These are phyloP conservation scores for Globisporangium paroecandrum DNA, from an alignment of 352 stramenopile species.

Conservation along the genomic window DNA sequence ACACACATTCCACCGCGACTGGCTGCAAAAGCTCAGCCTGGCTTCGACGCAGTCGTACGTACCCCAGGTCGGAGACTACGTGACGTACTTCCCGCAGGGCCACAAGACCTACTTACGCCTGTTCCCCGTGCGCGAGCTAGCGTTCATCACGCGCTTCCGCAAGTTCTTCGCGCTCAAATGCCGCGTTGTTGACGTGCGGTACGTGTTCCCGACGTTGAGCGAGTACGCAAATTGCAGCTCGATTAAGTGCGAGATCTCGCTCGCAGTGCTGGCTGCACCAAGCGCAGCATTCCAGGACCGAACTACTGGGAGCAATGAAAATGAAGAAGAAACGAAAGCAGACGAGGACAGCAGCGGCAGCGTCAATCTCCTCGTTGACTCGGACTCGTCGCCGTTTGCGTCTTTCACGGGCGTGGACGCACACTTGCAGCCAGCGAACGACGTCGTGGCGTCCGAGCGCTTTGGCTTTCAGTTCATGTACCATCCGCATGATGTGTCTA, in stretches of 20 bases:
- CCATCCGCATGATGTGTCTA: slow-evolving; percentile 76
- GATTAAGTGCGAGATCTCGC: slow-evolving; percentile 67
- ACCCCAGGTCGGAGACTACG: slow-evolving; percentile 75
- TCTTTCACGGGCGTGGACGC: slow-evolving; percentile 68
- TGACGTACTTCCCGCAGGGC: slow-evolving; percentile 80
- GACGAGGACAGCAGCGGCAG: slow-evolving; percentile 30
- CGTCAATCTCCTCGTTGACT: slow-evolving; percentile 30
- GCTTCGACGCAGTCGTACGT: slow-evolving; percentile 63
- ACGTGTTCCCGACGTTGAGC: slow-evolving; percentile 61
- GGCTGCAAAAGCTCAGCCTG: slow-evolving; percentile 60
- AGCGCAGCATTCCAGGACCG: slow-evolving; percentile 22
- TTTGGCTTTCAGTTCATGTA: slow-evolving; percentile 68
- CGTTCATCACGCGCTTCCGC: slow-evolving; percentile 49
- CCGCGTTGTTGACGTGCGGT: slow-evolving; percentile 69
- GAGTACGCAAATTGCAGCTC: slow-evolving; percentile 56
- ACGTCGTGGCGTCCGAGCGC: slow-evolving; percentile 32
- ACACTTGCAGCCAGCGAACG: slow-evolving; percentile 32
- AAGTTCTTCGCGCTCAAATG: slow-evolving; percentile 74
- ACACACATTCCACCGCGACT: slow-evolving; percentile 71
- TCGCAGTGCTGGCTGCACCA: slow-evolving; percentile 62
- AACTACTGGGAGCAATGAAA: not conserved
- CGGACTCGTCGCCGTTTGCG: slow-evolving; percentile 48
- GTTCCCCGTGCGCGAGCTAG: slow-evolving; percentile 34
- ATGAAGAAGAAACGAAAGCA: slow-evolving; percentile 37
- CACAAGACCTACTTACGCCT: slow-evolving; percentile 49